phyloP scores from a whole-genome alignment of 306 rosid genomes.

The Gynostemma pentaphyllum region DNA sequence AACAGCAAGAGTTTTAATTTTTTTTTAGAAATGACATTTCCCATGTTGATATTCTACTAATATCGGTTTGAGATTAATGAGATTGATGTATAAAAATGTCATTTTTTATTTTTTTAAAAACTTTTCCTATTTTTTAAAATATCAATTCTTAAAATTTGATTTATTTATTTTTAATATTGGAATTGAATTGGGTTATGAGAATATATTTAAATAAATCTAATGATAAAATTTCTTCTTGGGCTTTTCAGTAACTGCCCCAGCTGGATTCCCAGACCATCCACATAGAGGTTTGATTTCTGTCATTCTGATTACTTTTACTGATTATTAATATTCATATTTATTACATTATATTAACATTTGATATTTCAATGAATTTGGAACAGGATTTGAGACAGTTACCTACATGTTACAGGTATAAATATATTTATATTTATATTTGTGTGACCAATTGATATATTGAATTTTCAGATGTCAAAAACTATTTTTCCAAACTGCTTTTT shows the following conservation, averaged over 20 bases:
- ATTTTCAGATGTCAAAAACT: too few relatives aligned
- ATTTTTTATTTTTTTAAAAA: too few relatives aligned
- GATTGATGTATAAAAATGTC: too few relatives aligned
- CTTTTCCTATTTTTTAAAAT: too few relatives aligned
- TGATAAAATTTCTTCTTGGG: neutral
- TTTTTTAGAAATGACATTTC: too few relatives aligned
- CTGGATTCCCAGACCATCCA: slow-evolving; percentile 99
- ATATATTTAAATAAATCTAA: neutral
- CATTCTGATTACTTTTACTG: neutral
- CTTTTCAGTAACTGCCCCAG: slow-evolving; percentile 77
- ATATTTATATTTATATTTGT: too few relatives aligned
- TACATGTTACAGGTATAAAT: slow-evolving; percentile 96
- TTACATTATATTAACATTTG: neutral
- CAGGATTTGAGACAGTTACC: slow-evolving; percentile 98
- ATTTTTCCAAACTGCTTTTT: too few relatives aligned
- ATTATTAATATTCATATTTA: neutral
- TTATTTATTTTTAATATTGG: neutral
- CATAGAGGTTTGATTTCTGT: slow-evolving; percentile 54
- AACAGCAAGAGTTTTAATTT: too few relatives aligned
- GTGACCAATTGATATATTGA: neutral
- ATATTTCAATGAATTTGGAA: slow-evolving; percentile 14
- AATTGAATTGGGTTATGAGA: neutral
- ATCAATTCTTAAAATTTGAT: too few relatives aligned
- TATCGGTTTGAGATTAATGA: too few relatives aligned
- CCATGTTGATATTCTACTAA: too few relatives aligned